Evolutionary conservation across 2,329 filamentous ascomycete genomes (phyloP).

Genomic region (Pseudocercospora macadamiae): DNA sequence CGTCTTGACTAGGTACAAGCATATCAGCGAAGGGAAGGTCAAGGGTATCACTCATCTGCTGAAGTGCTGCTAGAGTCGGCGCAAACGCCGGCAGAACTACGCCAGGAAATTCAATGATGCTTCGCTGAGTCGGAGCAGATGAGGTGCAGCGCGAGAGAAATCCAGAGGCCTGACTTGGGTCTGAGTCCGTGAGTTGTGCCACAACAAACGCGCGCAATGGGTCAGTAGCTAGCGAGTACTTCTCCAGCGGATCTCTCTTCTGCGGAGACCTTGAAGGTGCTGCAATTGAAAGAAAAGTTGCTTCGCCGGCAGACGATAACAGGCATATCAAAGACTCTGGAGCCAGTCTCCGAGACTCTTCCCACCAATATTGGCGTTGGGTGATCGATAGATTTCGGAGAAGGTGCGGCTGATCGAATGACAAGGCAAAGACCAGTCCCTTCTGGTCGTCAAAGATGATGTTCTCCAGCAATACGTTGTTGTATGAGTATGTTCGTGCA

Average conservation of each 20-base stretch:
- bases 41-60: constrained; percentile 49
- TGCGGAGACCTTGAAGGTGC: not conserved
- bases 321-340: constrained; percentile 56
- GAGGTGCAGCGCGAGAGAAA: constrained; percentile 6
- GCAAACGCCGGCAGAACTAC: constrained; percentile 62
- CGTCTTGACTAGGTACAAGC: constrained; percentile 33
- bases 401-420: constrained; percentile 51
- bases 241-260: not conserved
- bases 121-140: not conserved
- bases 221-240: constrained; percentile 12
- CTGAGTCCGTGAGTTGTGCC: constrained; percentile 10
- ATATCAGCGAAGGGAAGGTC: constrained; percentile 37
- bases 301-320: constrained; percentile 40
- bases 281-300: constrained; percentile 22
- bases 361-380: constrained; percentile 56
- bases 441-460: constrained; percentile 42
- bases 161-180: not conserved
- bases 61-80: constrained; percentile 59
- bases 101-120: constrained; percentile 64
- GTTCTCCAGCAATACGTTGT: constrained; percentile 37
- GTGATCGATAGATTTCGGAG: constrained; percentile 26
- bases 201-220: constrained; percentile 16
- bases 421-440: constrained; percentile 51
- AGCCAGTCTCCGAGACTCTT: constrained; percentile 52
- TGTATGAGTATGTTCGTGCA: constrained; percentile 44